Evolutionary conservation across 768 basidiomycete genomes (phyloP), one percentile per base, ranked within the genome.

Genomic region (Leccinum variicolor): DNA sequence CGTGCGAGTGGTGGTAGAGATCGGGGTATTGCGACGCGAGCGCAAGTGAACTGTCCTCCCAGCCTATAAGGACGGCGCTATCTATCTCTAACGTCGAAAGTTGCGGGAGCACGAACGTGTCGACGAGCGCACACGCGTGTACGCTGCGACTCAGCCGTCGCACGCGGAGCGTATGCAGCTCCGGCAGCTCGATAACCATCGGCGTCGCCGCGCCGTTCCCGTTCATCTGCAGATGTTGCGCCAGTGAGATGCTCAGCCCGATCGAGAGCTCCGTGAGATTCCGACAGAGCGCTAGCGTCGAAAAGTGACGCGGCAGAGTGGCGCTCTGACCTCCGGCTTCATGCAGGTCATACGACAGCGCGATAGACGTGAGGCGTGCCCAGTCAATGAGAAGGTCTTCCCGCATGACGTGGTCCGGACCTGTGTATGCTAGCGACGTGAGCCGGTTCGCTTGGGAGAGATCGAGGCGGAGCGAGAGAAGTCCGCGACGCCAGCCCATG

Each of bases 401-500:
- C 41, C 62, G 57, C 28, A 33, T 54, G 41, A 58, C 61, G 15
- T 58, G 64, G 19, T 64, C 66, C n/a, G 66, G 68, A 3, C 66
- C 66, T 8, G 69, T 66, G 51, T 64, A 69, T 4, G 64, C 64
- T 21, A 69, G 49, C 13, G 64, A 64, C 5, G 51, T 61, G 34
- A 69, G 69, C 19, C 11, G 62, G 13, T 3, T 50, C 1, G 68
- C 66, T 15, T 50, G 58, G 0, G 53, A 17, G 26, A 69, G 64
- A 49, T 70, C 66, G 23, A 69, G 58, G 19, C 14, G 23, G 21
- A 68, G 51, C n/a, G 64, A 66, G 33, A 61, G 55, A 14, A 61
- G 57, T 25, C 64, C 59, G 26, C 61, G 55, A 19, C 66, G 64
- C 68, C 68, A 68, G 21, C 66, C 66, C 66, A 69, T 68, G 50